phyloP scores from a whole-genome alignment of 2,329 filamentous ascomycete species.

The Microcera coccophila region DNA sequence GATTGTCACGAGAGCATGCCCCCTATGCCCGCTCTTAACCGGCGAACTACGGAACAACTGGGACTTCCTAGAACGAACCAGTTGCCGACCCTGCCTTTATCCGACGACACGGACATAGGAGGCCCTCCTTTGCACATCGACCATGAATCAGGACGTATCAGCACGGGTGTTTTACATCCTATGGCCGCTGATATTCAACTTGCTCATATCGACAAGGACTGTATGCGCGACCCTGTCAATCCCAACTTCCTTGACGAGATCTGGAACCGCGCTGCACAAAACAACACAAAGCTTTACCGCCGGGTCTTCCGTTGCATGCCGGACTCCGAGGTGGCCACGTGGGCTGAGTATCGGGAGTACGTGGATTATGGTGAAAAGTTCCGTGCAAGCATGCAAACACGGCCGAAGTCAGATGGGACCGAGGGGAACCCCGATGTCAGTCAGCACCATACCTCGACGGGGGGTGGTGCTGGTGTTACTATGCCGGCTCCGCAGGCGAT shows the following conservation, averaged over 20 bases:
- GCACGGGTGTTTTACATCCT: constrained; percentile 45
- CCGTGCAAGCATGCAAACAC: constrained; percentile 60
- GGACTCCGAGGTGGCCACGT: constrained; percentile 87
- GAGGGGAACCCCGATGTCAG: constrained; percentile 40
- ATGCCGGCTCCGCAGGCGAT: constrained; percentile 40
- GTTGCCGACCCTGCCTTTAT: constrained; percentile 63
- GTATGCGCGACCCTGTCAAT: constrained; percentile 87
- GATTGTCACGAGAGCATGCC: constrained; percentile 50
- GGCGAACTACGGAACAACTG: constrained; percentile 62
- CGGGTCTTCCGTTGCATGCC: constrained; percentile 96
- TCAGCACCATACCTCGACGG: constrained; percentile 28
- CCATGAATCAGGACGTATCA: constrained; percentile 45
- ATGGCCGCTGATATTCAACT: constrained; percentile 65
- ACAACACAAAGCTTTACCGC: constrained; percentile 93
- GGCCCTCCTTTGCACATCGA: constrained; percentile 62
- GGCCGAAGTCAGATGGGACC: constrained; percentile 47
- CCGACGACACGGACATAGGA: constrained; percentile 79
- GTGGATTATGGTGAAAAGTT: constrained; percentile 74
- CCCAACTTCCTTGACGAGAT: constrained; percentile 79
- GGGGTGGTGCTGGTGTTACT: constrained; percentile 40
- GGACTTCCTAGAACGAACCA: constrained; percentile 66
- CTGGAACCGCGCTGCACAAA: constrained; percentile 82
- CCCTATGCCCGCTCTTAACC: constrained; percentile 53
- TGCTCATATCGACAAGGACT: constrained; percentile 78
- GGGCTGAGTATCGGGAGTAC: constrained; percentile 89